Conservation (phyloP, 768 basidiomycete genomes). For the Boletus rufocinnamomeus region DNA sequence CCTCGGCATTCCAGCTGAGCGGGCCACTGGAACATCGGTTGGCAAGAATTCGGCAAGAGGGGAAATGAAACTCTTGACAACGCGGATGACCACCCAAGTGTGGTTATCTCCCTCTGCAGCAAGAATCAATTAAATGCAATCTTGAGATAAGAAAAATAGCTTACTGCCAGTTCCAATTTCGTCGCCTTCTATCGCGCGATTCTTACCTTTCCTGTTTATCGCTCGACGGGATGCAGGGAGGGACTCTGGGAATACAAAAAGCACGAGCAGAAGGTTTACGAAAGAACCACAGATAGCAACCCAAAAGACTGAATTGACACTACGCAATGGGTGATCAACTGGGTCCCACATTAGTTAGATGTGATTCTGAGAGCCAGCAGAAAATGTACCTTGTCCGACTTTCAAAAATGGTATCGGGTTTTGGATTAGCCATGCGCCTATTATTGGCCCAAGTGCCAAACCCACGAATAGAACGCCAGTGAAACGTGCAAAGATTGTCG, state of each 20-base stretch:
- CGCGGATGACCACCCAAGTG: constrained; percentile 19
- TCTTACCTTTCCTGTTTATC: constrained; percentile 33
- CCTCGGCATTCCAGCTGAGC: constrained; percentile 57
- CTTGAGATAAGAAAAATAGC: constrained; percentile 5
- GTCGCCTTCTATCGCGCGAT: constrained; percentile 23
- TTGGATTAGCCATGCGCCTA: constrained; percentile 55
- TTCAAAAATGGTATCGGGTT: constrained; percentile 40
- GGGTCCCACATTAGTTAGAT: constrained; percentile 11
- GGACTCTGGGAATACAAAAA: constrained; percentile 63
- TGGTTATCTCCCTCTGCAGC: constrained; percentile 1
- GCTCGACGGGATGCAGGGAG: constrained; percentile 35
- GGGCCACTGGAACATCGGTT: constrained; percentile 42
- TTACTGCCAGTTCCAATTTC: constrained; percentile 14
- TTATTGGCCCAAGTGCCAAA: constrained; percentile 74
- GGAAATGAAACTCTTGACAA: constrained; percentile 50
- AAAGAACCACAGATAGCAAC: constrained; percentile 46
- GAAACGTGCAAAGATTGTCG: constrained; percentile 66
- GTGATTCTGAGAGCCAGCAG: not conserved
- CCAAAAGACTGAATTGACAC: constrained; percentile 56
- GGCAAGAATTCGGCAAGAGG: constrained; percentile 76
- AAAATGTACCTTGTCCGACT: constrained; percentile 26
- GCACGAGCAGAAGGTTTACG: constrained; percentile 57
- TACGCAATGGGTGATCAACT: constrained; percentile 38
- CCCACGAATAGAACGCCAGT: constrained; percentile 79
- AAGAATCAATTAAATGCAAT: not conserved